A percentile compares a stretch with the other conserved stretches of the same genome.
These are phyloP conservation scores for Rosa rugosa DNA, from an alignment of 306 rosid species.

Conservation along the genomic window DNA sequence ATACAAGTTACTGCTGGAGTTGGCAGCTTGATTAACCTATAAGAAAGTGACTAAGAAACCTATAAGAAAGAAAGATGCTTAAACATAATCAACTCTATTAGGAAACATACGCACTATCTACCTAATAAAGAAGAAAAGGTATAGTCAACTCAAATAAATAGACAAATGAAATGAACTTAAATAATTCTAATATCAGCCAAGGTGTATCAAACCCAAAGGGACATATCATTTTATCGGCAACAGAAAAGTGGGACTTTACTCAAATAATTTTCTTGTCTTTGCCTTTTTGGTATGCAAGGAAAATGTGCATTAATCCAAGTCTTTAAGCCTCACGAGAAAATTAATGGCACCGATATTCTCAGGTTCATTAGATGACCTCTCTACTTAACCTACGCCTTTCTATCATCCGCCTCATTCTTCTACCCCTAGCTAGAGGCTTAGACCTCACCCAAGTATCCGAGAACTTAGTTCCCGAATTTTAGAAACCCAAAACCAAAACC, in stretches of 20 bases:
- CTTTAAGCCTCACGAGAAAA: not conserved
- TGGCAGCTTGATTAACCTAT: not conserved
- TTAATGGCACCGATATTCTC: constrained; percentile 2
- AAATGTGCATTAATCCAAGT: not conserved
- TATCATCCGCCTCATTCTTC: not conserved
- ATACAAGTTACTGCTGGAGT: not conserved
- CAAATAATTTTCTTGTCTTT: not conserved
- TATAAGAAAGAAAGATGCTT: not conserved
- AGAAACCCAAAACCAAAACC: not conserved
- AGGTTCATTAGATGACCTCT: constrained; percentile 6
- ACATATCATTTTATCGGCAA: not conserved
- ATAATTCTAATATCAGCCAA: not conserved
- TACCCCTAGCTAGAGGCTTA: not conserved
- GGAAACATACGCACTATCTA: not conserved
- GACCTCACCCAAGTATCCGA: not conserved
- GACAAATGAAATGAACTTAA: not conserved
- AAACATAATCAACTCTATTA: not conserved
- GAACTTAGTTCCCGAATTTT: not conserved
- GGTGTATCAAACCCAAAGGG: not conserved
- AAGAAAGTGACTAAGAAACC: not conserved
- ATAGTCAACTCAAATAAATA: not conserved
- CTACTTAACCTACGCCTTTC: constrained; percentile 13
- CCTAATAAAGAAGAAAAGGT: not conserved
- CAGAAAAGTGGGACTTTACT: not conserved
- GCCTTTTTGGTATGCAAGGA: not conserved